Evolutionary conservation across 1,284 basidiomycete species (phyloP).

Genomic region (Cryptococcus maquisensis): DNA sequence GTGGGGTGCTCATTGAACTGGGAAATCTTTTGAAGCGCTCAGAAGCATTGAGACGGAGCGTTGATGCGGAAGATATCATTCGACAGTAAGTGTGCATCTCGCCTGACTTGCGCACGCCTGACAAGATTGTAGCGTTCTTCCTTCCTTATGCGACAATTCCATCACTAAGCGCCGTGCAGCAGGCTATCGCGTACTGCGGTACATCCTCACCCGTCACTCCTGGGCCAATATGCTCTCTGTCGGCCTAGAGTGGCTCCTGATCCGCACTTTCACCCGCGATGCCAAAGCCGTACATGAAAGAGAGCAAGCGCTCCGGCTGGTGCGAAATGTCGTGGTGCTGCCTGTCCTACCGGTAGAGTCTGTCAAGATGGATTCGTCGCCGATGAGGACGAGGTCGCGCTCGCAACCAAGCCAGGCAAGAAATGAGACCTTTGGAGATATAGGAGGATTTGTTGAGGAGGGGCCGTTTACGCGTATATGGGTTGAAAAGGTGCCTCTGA

Average conservation of each 20-base stretch:
- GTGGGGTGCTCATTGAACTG: slow-evolving; percentile 59
- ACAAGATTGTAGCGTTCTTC: slow-evolving; percentile 58
- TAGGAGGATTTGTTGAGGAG: not conserved
- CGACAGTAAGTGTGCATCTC: slow-evolving; percentile 58
- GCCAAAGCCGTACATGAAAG: slow-evolving; percentile 75
- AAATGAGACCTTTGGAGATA: not conserved
- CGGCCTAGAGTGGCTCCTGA: slow-evolving; percentile 81
- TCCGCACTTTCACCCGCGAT: slow-evolving; percentile 82
- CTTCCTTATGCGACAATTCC: slow-evolving; percentile 69
- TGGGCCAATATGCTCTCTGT: slow-evolving; percentile 41
- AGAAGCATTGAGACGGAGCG: slow-evolving; percentile 69
- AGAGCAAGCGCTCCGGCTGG: slow-evolving; percentile 88
- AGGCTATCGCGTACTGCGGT: slow-evolving; percentile 80
- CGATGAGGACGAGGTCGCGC: slow-evolving; percentile 3
- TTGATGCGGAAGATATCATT: slow-evolving; percentile 66
- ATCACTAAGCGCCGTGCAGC: slow-evolving; percentile 73
- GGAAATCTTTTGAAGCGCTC: slow-evolving; percentile 68
- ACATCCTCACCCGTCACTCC: slow-evolving; percentile 62
- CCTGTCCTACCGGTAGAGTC: slow-evolving; percentile 16
- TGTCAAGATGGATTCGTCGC: slow-evolving; percentile 6
- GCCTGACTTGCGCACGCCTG: slow-evolving; percentile 26
- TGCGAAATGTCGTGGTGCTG: slow-evolving; percentile 68
- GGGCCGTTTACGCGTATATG: slow-evolving; percentile 10
- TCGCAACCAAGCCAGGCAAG: not conserved
- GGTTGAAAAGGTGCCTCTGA: slow-evolving; percentile 27